Evolutionary conservation across 768 basidiomycete species (phyloP).

Genomic region (Trametes meyenii): DNA sequence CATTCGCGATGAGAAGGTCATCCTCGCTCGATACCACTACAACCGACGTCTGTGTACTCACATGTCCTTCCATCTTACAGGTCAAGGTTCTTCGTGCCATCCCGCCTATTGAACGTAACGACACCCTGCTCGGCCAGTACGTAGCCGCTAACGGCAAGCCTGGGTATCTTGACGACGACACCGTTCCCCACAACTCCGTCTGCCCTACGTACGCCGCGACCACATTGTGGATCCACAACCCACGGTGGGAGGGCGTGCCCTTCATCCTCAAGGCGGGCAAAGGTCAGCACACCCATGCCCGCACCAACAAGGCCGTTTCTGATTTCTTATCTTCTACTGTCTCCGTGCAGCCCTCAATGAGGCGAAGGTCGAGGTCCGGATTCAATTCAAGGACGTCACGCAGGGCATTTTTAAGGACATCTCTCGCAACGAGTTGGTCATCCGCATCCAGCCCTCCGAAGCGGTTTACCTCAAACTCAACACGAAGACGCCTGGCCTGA

Average conservation of each 20-base stretch:
- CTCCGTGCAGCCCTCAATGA: constrained; percentile 81
- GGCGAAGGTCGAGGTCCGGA: constrained; percentile 96
- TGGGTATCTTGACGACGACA: constrained; percentile 98
- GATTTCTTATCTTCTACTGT: constrained; percentile 16
- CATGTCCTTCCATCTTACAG: constrained; percentile 42
- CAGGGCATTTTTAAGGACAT: constrained; percentile 97
- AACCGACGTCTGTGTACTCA: constrained; percentile 25
- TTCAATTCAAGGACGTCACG: constrained; percentile 98
- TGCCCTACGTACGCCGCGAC: constrained; percentile 96
- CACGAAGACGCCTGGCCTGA: constrained; percentile 89
- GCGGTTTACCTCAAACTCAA: constrained; percentile 98
- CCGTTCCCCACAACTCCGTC: constrained; percentile 87
- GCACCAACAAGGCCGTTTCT: constrained; percentile 9
- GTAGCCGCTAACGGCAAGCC: constrained; percentile 87
- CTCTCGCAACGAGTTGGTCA: constrained; percentile 94
- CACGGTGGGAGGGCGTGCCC: constrained; percentile 97
- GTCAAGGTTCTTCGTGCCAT: constrained; percentile 96
- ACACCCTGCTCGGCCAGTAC: constrained; percentile 95
- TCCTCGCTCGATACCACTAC: not conserved
- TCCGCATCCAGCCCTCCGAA: constrained; percentile 95
- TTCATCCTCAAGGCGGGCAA: constrained; percentile 99
- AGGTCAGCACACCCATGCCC: constrained; percentile 52
- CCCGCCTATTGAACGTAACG: constrained; percentile 72
- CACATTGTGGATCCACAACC: constrained; percentile 91
- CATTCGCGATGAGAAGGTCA: constrained; percentile 97